phyloP scores from a whole-genome alignment of 2,329 filamentous ascomycete species.

The Eurotiales sp. region DNA sequence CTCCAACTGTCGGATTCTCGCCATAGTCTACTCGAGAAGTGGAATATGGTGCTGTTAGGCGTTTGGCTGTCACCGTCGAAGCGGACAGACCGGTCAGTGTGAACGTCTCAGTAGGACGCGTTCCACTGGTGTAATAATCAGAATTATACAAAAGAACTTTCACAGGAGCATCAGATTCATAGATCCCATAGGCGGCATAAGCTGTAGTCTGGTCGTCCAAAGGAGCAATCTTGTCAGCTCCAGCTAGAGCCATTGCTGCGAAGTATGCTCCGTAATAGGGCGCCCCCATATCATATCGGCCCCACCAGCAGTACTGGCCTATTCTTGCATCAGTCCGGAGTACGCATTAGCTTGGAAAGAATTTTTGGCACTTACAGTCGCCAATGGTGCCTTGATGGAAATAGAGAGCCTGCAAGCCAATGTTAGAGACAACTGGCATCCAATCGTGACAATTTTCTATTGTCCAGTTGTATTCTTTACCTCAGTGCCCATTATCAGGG shows the following conservation, averaged over 20 bases:
- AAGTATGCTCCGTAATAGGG: constrained; percentile 53
- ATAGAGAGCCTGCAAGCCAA: constrained; percentile 28
- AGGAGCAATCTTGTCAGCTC: constrained; percentile 42
- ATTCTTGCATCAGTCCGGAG: not conserved
- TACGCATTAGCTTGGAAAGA: too few species aligned
- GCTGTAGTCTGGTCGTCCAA: constrained; percentile 43
- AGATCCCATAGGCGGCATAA: constrained; percentile 49
- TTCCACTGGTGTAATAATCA: constrained; percentile 30
- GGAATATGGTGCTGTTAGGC: constrained; percentile 45
- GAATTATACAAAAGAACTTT: constrained; percentile 37
- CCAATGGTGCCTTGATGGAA: constrained; percentile 53
- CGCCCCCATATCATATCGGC: constrained; percentile 47
- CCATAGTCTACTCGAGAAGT: constrained; percentile 45
- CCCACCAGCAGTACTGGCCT: constrained; percentile 49
- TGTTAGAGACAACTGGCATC: not conserved
- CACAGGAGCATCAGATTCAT: constrained; percentile 34
- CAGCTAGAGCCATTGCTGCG: constrained; percentile 45
- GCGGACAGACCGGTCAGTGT: constrained; percentile 41
- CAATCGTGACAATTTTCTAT: too few species aligned
- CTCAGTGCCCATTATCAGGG: constrained; percentile 29
- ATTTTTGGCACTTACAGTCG: constrained; percentile 38
- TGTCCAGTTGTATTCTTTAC: constrained; percentile 11
- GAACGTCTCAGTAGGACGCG: constrained; percentile 33
- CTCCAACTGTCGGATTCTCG: constrained; percentile 42
- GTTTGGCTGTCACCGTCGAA: constrained; percentile 38